Base-by-base conservation (phyloP, 768 basidiomycete species). In the Leccinellum albellum region DNA sequence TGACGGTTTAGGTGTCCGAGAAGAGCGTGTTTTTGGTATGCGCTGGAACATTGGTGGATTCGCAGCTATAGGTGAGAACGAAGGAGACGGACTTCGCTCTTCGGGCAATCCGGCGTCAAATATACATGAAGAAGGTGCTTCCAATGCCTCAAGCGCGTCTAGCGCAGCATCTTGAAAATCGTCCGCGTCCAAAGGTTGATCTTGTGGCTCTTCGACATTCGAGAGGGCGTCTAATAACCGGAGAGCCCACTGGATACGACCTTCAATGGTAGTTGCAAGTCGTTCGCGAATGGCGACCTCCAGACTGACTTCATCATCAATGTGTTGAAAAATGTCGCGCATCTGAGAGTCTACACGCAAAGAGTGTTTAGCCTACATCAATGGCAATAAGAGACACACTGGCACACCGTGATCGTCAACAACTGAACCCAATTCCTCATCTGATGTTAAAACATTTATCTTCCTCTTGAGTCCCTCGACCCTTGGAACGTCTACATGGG, bases 191-290 rank as follows among this genome's bases (percentile, higher is more conserved):
- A 53, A 31, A 35, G 46, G 15, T 44, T 55, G 64, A 24, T 59
- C 61, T 26, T 61, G 58, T 59, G 60, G 50, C 23, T 62, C 50
- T 15, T 51, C 47, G 35, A 49, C 58, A 6, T 56, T 66, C 29
- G 69, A 50, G 15, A 79, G 59, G 14, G 75, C 66, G 14, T 75
- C 66, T 59, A 76, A 68, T 57, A 79, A 62, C n/a, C 74, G 63
- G 32, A 76, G 62, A 4, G 78, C 78, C 79, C 79, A 81, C 37
- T 75, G 73, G 15, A 82, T 70, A 26, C 80, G 74, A 21, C 78
- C 76, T 54, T 78, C 70, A 2, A 78, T 67, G 10, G 78, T 76
- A n/a, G 70, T 70, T 12, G 68, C 68, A 46, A 81, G 66, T 21
- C 78, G 72, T 54, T 75, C 63, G 37, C 78, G 72, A 20, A 81